Percentiles rank a stretch among this genome's conserved stretches.
Conservation (phyloP, 129 eudicot genomes). For the Artemisia argyi region DNA sequence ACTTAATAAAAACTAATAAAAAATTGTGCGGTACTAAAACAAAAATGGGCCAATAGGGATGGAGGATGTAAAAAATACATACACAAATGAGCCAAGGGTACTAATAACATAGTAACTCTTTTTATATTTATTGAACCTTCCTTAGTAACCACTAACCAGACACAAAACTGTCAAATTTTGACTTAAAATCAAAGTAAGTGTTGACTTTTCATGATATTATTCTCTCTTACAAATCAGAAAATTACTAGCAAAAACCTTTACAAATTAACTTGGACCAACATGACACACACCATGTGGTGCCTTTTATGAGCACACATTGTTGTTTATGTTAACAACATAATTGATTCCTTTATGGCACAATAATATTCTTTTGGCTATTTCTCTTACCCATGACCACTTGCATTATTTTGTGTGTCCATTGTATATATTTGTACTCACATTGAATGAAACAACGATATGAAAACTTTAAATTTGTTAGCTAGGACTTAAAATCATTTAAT, state of each 20-base stretch:
- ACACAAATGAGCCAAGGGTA: too few species aligned
- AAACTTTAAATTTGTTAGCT: too few species aligned
- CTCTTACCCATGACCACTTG: neutral
- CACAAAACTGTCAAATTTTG: neutral
- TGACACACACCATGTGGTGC: neutral
- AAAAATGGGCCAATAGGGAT: too few species aligned
- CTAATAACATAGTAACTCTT: too few species aligned
- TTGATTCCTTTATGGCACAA: neutral
- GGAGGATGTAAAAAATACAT: too few species aligned
- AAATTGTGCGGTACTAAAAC: too few species aligned
- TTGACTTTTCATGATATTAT: neutral
- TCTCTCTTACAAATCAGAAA: neutral
- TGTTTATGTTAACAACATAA: neutral
- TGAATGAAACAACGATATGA: too few species aligned
- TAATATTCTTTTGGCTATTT: slow-evolving; percentile 9
- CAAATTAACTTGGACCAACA: neutral
- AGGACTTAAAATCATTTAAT: too few species aligned
- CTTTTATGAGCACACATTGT: neutral
- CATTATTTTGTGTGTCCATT: neutral
- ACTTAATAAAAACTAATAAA: too few species aligned
- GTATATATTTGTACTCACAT: too few species aligned
- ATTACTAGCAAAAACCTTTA: neutral
- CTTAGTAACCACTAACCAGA: neutral
- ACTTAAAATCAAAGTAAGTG: neutral
- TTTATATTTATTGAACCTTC: slow-evolving; percentile 7